Evolutionary conservation across 75 land plant species (phyloP).

Genomic region (Picea glauca): DNA sequence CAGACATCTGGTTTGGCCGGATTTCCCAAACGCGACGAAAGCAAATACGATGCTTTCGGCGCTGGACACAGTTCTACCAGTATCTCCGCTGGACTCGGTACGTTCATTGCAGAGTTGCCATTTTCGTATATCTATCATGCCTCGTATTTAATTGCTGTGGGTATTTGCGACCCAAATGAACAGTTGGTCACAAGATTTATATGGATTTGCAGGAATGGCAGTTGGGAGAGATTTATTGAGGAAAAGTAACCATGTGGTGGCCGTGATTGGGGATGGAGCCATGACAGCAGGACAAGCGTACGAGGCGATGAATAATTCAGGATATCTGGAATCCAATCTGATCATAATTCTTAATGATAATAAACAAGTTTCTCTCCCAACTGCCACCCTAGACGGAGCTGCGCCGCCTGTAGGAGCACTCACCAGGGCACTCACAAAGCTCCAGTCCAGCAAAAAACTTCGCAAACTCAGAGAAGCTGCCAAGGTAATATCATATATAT

Average conservation of each 20-base stretch:
- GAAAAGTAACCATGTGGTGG: constrained; percentile 34
- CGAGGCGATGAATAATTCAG: constrained; percentile 52
- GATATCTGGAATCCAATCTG: constrained; percentile 43
- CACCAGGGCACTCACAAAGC: constrained; percentile 30
- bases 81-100: constrained; percentile 86
- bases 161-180: too few relatives aligned
- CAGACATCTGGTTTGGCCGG: constrained; percentile 80
- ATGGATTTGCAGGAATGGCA: constrained; percentile 34
- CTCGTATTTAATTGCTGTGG: too few relatives aligned
- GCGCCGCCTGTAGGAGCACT: constrained; percentile 50
- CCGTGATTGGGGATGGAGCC: constrained; percentile 50
- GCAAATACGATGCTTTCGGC: constrained; percentile 82
- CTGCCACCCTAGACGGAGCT: constrained; percentile 46
- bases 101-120: background rate
- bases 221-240: constrained; percentile 41
- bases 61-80: constrained; percentile 78
- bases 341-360: constrained; percentile 47
- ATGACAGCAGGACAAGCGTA: constrained; percentile 59
- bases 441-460: constrained; percentile 23
- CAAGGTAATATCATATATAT: constrained; percentile 4
- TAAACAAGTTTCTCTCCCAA: constrained; percentile 44
- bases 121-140: too few relatives aligned
- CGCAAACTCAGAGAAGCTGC: constrained; percentile 24
- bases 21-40: constrained; percentile 74
- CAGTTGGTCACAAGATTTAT: too few relatives aligned